Conservation (phyloP, 2,329 filamentous ascomycete genomes). For the Aspergillus latus region DNA sequence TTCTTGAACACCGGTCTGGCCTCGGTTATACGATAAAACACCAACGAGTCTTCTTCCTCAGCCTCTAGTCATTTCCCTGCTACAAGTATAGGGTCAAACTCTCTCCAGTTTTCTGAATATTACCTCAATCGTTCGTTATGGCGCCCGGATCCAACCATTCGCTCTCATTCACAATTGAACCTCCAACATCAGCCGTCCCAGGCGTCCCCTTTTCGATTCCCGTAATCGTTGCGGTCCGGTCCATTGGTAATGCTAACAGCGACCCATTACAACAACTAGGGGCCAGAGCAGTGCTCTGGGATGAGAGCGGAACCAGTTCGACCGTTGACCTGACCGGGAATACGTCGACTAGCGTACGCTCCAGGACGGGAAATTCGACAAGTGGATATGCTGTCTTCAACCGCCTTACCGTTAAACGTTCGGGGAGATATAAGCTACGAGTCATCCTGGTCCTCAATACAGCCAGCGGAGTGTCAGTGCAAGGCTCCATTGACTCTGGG, state of each 20-base stretch:
- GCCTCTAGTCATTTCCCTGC: background rate
- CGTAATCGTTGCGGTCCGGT: constrained; percentile 31
- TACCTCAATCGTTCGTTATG: background rate
- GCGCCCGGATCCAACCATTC: constrained; percentile 30
- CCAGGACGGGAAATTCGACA: constrained; percentile 29
- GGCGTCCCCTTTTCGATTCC: constrained; percentile 32
- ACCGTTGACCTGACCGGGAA: constrained; percentile 27
- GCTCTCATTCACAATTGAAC: constrained; percentile 32
- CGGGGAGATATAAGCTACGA: constrained; percentile 32
- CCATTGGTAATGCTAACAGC: constrained; percentile 26
- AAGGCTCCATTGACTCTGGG: constrained; percentile 31
- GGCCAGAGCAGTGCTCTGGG: constrained; percentile 29
- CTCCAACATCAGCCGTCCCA: constrained; percentile 29
- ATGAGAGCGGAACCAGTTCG: constrained; percentile 26
- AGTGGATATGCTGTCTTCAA: constrained; percentile 34
- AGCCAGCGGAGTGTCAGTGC: constrained; percentile 29
- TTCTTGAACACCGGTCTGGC: background rate
- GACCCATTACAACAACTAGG: constrained; percentile 30
- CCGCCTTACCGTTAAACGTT: constrained; percentile 27
- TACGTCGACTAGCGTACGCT: constrained; percentile 34
- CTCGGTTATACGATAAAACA: background rate
- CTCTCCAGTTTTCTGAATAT: background rate
- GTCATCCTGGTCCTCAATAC: constrained; percentile 34
- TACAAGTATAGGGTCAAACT: background rate
- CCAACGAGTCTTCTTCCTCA: background rate